These are phyloP conservation scores for Viridothelium virens DNA, from an alignment of 495 filamentous ascomycete genomes.

Conservation along the genomic window DNA sequence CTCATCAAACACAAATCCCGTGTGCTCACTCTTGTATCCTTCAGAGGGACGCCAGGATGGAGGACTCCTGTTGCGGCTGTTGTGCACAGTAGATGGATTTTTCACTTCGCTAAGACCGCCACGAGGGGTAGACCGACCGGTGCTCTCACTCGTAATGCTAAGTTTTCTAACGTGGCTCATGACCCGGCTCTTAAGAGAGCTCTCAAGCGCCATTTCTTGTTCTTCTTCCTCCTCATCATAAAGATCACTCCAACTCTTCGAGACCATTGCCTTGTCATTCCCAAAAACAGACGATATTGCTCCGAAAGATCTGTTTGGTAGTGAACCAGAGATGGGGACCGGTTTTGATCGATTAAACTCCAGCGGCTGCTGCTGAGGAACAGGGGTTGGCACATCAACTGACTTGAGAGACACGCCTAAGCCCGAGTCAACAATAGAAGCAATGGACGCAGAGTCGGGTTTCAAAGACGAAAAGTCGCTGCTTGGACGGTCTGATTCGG, in stretches of 20 bases:
- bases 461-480: constrained; percentile 41
- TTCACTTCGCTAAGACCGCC: constrained; percentile 33
- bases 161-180: constrained; percentile 19
- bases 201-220: constrained; percentile 39
- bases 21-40: constrained; percentile 38
- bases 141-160: constrained; percentile 22
- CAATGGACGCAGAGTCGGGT: constrained; percentile 66
- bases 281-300: constrained; percentile 73
- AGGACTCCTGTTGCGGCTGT: constrained; percentile 26
- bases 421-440: constrained; percentile 68
- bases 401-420: constrained; percentile 64
- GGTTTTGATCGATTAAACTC: constrained; percentile 38
- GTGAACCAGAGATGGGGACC: constrained; percentile 62
- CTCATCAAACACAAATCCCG: constrained; percentile 65
- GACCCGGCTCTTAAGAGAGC: constrained; percentile 30
- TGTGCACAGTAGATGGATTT: constrained; percentile 31
- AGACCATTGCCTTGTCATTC: constrained; percentile 62
- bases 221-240: constrained; percentile 87
- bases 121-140: constrained; percentile 32
- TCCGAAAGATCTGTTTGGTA: constrained; percentile 53
- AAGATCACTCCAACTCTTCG: constrained; percentile 96
- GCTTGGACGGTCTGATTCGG: constrained; percentile 57
- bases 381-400: constrained; percentile 38
- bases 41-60: constrained; percentile 15
- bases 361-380: constrained; percentile 30